Conservation (phyloP, 2,329 filamentous ascomycete species). For the Byssoonygena ceratinophila region DNA sequence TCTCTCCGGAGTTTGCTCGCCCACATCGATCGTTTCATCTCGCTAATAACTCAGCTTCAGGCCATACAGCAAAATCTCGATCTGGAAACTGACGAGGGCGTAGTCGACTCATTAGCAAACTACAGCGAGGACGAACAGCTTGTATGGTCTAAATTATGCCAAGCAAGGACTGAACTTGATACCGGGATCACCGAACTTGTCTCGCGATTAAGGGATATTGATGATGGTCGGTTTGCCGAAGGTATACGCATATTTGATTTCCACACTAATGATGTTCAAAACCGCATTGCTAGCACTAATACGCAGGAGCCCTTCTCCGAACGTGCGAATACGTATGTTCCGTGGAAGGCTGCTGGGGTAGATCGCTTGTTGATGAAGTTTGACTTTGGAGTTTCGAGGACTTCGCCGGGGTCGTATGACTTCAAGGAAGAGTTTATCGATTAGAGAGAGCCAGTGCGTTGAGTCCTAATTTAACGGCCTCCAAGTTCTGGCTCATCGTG, state of each 20-base stretch:
- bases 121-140: constrained; percentile 62
- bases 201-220: constrained; percentile 48
- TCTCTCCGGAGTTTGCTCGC: constrained; percentile 31
- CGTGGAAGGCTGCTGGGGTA: constrained; percentile 64
- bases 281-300: constrained; percentile 27
- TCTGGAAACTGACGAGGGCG: constrained; percentile 69
- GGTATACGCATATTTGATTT: constrained; percentile 29
- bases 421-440: constrained; percentile 7
- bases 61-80: constrained; percentile 67
- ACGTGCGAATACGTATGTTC: constrained; percentile 47
- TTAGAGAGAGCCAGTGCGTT: neutral
- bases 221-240: constrained; percentile 43
- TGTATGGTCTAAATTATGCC: constrained; percentile 53
- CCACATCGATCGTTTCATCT: constrained; percentile 68
- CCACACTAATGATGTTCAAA: constrained; percentile 23
- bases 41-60: constrained; percentile 64
- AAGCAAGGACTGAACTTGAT: constrained; percentile 55
- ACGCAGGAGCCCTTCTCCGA: constrained; percentile 23
- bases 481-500: neutral
- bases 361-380: constrained; percentile 86
- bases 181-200: constrained; percentile 54
- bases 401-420: constrained; percentile 5
- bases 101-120: constrained; percentile 64
- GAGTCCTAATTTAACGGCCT: neutral
- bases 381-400: constrained; percentile 44